phyloP scores from a whole-genome alignment of 1,284 basidiomycete species.

The Ustilago cynodontis region DNA sequence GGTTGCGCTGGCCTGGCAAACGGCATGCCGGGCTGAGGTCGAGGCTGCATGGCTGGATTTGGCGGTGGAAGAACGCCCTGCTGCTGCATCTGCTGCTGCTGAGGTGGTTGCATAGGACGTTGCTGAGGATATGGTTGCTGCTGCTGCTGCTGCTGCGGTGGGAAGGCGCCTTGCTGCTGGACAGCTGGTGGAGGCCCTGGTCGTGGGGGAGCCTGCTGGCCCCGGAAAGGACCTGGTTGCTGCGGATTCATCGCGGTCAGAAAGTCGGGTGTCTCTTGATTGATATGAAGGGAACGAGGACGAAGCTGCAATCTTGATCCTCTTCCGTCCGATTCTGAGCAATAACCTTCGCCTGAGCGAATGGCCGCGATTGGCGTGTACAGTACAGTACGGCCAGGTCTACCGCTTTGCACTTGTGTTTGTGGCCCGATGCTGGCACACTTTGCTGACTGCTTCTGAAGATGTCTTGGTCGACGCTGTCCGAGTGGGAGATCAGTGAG shows the following conservation, averaged over 20 bases:
- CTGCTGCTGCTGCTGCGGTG: slow-evolving; percentile 42
- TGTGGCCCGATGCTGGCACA: background rate
- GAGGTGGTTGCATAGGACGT: slow-evolving; percentile 23
- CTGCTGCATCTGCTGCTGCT: slow-evolving; percentile 25
- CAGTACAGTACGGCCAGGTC: too few relatives aligned
- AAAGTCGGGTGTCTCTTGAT: too few relatives aligned
- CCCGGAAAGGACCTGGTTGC: slow-evolving; percentile 23
- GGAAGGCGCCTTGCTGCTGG: slow-evolving; percentile 19
- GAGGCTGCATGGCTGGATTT: slow-evolving; percentile 29
- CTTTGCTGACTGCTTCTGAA: background rate
- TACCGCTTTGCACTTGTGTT: background rate
- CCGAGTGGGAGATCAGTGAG: background rate
- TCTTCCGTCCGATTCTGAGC: background rate
- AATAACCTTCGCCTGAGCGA: background rate
- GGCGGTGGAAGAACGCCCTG: slow-evolving; percentile 22
- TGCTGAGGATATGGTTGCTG: slow-evolving; percentile 30
- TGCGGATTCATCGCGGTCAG: slow-evolving; percentile 29
- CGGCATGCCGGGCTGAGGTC: slow-evolving; percentile 40
- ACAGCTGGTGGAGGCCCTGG: slow-evolving; percentile 21
- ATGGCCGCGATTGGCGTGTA: too few relatives aligned
- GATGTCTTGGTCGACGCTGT: background rate
- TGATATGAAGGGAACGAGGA: background rate
- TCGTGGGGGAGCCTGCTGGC: slow-evolving; percentile 29
- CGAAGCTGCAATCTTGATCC: too few relatives aligned
- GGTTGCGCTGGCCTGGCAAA: slow-evolving; percentile 18